Percentiles rank a stretch among this genome's conserved stretches.
phyloP scores from a whole-genome alignment of 2,329 filamentous ascomycete species.

The Ophiocordyceps camponoti-floridani region DNA sequence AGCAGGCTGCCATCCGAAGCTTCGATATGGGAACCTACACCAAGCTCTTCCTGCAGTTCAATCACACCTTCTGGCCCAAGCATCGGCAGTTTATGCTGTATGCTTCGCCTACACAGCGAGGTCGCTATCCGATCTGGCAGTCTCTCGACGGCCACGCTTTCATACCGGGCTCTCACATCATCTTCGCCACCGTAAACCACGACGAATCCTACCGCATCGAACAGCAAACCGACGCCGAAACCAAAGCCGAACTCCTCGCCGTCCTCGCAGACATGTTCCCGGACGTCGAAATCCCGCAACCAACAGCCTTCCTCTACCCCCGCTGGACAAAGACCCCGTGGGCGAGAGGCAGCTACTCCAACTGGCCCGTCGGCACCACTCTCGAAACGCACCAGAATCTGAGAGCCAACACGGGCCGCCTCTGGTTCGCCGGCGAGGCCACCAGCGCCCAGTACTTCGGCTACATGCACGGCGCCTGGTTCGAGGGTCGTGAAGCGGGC shows the following conservation, averaged over 20 bases:
- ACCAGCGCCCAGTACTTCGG: slow-evolving; percentile 46
- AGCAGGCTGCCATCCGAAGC: slow-evolving; percentile 41
- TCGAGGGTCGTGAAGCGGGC: slow-evolving; percentile 33
- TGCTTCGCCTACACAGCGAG: slow-evolving; percentile 20
- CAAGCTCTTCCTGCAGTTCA: slow-evolving; percentile 55
- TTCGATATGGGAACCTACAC: slow-evolving; percentile 57
- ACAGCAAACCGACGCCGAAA: slow-evolving; percentile 37
- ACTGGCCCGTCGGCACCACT: slow-evolving; percentile 46
- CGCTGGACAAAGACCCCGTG: slow-evolving; percentile 14
- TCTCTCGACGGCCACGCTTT: slow-evolving; percentile 40
- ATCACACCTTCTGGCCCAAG: slow-evolving; percentile 43
- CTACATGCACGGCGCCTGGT: slow-evolving; percentile 45
- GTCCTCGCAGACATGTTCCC: slow-evolving; percentile 46
- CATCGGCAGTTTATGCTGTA: slow-evolving; percentile 26
- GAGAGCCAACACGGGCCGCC: slow-evolving; percentile 39
- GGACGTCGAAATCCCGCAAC: slow-evolving; percentile 34
- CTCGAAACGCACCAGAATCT: slow-evolving; percentile 51
- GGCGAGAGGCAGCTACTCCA: slow-evolving; percentile 45
- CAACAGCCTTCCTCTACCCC: slow-evolving; percentile 43
- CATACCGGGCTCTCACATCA: slow-evolving; percentile 40
- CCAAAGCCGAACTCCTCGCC: slow-evolving; percentile 34
- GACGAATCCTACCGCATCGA: slow-evolving; percentile 39
- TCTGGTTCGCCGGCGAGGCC: slow-evolving; percentile 50
- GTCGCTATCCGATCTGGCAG: slow-evolving; percentile 41
- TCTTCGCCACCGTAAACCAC: slow-evolving; percentile 45